Base-by-base conservation (phyloP, 179 eudicot genomes). In the Drosera spatulata region DNA sequence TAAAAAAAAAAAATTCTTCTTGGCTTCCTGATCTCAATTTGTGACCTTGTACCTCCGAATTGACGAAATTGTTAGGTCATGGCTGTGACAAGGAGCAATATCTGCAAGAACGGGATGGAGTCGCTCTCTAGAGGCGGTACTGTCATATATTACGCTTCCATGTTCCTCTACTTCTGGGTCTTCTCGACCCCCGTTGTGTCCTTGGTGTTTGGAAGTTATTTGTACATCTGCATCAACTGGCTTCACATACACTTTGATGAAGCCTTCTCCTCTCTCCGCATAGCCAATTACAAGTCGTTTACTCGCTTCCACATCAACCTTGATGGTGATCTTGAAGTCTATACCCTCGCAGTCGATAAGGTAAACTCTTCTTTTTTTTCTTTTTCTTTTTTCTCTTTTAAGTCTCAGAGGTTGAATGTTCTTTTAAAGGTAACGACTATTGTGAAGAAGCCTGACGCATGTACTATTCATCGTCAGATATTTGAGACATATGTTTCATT, bases 111-210 rank as follows among this genome's bases (percentile, higher is more conserved):
- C 44, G 97, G 96, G 67, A 81, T 91, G 67, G 74, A 73, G 41
- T 83, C 94, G 4, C 74, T 94, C 52, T 82, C 97, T 11, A 74
- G 99, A 63, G 85, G 84, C 14, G 88, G 86, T 65, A 84, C 93
- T 41, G 62, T 57, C 6, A 87, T 94, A 68, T 94, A 94, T 71
- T 94, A 94, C 58, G 90, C 99, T 22, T 89, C 99, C 0, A 88
- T 94, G 69, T 94, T 94, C 79, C 91, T 94, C 62, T 94, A 94
- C 71, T 94, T 80, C 67, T 90, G 97, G 97, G 91, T 94, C 58
- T 85, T 94, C 71, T 90, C 99, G 12, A 94, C 99, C 59, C 99
- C 99, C 33, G 78, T 94, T 54, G 99, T 94, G 55, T 94, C 99
- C 22, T 70, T 94, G 83, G 78, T 94, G 40, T 87, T 94, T 43